Evolutionary conservation across 2,329 filamentous ascomycete species (phyloP), one percentile per base, ranked within the genome.

Genomic region (Xylaria sp.): DNA sequence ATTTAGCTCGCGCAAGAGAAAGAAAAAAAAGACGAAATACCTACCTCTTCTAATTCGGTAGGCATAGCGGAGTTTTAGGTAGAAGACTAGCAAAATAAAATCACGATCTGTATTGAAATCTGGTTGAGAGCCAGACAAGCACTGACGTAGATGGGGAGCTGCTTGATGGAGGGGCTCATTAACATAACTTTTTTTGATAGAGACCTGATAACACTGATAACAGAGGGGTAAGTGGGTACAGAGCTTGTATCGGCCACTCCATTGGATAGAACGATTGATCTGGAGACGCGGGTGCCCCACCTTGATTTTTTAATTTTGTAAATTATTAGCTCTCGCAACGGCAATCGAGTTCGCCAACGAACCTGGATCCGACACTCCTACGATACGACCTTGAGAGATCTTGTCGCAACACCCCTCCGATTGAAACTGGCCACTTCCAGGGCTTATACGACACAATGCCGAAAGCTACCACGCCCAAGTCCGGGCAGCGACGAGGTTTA

Each of bases 1-100:
- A 59, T 61, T 70, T 9, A 61, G 59, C 57, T 36, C 12, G 24
- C 7, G 6, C 48, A 17, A 51, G 5, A 65, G 51, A 32, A 58
- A 8, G 63, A 70, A 17, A 21, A 67, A 27, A 27, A 4, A 27
- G 24, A 32, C 7, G 24, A 39, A n/a, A 32, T 42, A 51, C 78
- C 50, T 83, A 93, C 92, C 82, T 94, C 91, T 82, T 93, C 91
- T 53, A 94, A 80, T 83, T 94, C 91, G 51, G 90, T 90, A 62
- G 91, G 87, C 92, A 94, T 94, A 36, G 72, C 85, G 2, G 0
- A 19, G 19, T 39, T 42, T 24, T 17, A 47, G n/a, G 42, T 19
- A 3, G 8, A 42, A 6, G 3, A 9, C 17, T 17, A 9, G 4
- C 7, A 19, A 6, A 47, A 21, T 47, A 17, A 4, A 19, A 4